phyloP scores from a whole-genome alignment of 768 basidiomycete genomes.

The Leccinum variicolor region DNA sequence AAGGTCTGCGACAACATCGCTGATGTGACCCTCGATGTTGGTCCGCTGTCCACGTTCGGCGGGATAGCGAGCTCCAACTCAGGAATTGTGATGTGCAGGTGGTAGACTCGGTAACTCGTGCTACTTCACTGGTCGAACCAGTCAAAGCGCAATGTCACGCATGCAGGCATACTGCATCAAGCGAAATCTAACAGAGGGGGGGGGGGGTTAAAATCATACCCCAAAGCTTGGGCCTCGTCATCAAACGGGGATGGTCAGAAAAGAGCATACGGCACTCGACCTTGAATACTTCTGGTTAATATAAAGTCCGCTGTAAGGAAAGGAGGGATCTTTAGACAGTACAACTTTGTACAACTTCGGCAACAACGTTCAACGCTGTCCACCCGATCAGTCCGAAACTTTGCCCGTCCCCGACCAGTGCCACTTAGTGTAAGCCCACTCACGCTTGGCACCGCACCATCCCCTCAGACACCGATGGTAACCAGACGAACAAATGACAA shows the following conservation, averaged over 20 bases:
- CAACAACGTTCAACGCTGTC: conserved; percentile 13
- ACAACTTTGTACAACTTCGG: conserved; percentile 9
- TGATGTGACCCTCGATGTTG: no score
- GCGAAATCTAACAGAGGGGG: background rate
- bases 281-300: conserved; percentile 11
- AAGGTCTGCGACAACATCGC: no score
- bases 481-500: background rate
- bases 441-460: background rate
- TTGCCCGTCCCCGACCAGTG: background rate
- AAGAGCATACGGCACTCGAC: background rate
- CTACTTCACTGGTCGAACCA: no score
- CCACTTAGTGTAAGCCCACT: background rate
- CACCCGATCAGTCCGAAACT: conserved; percentile 4
- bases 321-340: conserved; percentile 6
- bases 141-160: no score
- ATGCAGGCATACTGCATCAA: no score
- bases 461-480: background rate
- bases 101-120: no score
- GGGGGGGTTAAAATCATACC: background rate
- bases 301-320: conserved; percentile 16
- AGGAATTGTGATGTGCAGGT: background rate
- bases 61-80: background rate
- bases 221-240: background rate
- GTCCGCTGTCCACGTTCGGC: no score
- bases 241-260: background rate